Base-by-base conservation (phyloP, 2,329 filamentous ascomycete genomes). In the Fusarium aywerte region DNA sequence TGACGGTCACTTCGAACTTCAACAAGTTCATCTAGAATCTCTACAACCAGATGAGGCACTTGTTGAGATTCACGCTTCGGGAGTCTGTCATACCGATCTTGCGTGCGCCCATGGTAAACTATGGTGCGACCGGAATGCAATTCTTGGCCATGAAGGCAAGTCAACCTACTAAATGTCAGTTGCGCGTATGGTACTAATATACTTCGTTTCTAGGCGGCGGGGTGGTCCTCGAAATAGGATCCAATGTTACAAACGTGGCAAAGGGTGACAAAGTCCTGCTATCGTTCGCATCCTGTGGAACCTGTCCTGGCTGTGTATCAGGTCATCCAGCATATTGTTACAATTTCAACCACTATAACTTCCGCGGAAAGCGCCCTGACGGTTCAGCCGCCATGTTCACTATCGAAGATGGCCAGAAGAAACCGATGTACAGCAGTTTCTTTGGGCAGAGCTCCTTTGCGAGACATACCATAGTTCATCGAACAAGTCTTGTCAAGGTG, bases 41-140 rank as follows among this genome's bases (percentile, higher is more conserved):
- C 16, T 62, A 3, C 59, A 44, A 1, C 50, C 58, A 1, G 56
- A 68, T 11, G 65, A 68, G 23, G 66, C 53, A 0, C 42, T 68
- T 3, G 23, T 68, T 4, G 49, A 68, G 18, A 58, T 68, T 0
- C 53, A 62, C 23, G 66, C 65, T 0, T 45, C 47, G 1, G 65
- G 66, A 1, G 31, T 68, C 7, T 68, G 66, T 11, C 65, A 68
- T 21, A 68, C 65, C 4, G 66, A 68, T 4, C 18, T 65, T 78
- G 78, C 75, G 88, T 91, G 74, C 90, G 53, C 53, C 16, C 56
- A 29, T 5, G 66, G 65, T 1, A 68, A 55, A 18, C 15, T 68
- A 1, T 52, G 56, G 2, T 54, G 53, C 16, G 33, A 18, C 1
- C 40, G 42, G 0, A 54, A 54, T 7, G 57, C 52, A 0, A 61